Evolutionary conservation across 2,329 filamentous ascomycete species (phyloP), one percentile per base, ranked within the genome.

Genomic region (Scytalidium lignicola): DNA sequence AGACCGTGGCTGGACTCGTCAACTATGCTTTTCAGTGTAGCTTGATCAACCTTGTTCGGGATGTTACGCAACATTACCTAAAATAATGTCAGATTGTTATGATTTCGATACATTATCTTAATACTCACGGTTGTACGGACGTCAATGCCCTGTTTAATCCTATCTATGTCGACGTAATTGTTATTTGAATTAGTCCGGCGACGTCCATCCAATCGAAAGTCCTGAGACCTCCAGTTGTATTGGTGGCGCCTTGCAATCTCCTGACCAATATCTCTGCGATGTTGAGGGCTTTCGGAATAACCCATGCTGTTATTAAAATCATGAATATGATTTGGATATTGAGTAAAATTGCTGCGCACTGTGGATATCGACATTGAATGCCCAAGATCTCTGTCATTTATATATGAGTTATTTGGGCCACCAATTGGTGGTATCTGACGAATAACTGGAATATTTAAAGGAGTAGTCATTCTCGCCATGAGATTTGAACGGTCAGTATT

Each of bases 21-120:
- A 13, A 97, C 75, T 49, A 95, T 84, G 1, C 74, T 69, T 72
- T 95, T 95, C 15, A 96, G 71, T 72, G 87, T 84, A 0, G 76
- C 72, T 67, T 90, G 82, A 59, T 90, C 82, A 49, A 96, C 84
- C 60, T 91, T 90, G 70, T 96, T 96, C 1, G 92, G 92, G 42
- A 96, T 92, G 65, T 97, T 96, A 37, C 92, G 85, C 26, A 96
- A 70, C 92, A 97, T 96, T 56, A 97, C 88, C 85, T 90, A 51
- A 50, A 41, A 37, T 46, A 18, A 53, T 48, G 42, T 54, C 32
- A 52, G 41, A 37, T 20, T 6, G 32, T 45, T 19, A 4, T 43
- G 6, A 41, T 17, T 39, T n/a, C 44, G 2, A 7, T n/a, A 13
- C n/a, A 12, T 17, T 46, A 43, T 26, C 26, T 19, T 41, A 20